Base-by-base conservation (phyloP, 805 yeast genomes). In the Saturnispora zaruensis region DNA sequence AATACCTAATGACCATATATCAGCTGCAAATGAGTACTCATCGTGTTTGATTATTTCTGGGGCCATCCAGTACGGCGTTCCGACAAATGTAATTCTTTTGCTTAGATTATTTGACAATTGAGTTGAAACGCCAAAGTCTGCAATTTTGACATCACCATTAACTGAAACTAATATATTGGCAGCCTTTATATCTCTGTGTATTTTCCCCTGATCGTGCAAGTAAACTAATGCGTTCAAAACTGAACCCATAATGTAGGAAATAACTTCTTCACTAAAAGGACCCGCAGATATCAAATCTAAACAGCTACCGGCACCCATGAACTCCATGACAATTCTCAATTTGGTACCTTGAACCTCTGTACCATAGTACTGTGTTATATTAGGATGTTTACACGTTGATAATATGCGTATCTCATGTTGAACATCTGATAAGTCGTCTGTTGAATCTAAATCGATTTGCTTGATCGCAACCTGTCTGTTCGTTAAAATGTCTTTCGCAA, bases 41-140 rank as follows among this genome's bases (percentile, higher is more conserved):
- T 78, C 75, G 59, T 60, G 71, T 54, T 72, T 59, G 24, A 78
- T 77, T 1, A 78, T 77, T 50, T 78, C 83, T 0, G 83, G 83
- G 1, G 83, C 79, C 82, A 78, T 56, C 81, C 82, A 78, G 57
- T 77, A 77, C 0, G 83, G 82, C 0, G 83, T 78, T 0, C 83
- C 83, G 3, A 78, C 82, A 60, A 77, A 72, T 0, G 83, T 68
- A 62, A 74, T 71, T 42, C 72, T 50, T 51, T 79, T 72, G 16
- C 78, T 72, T 51, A 78, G 67, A 57, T 77, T 73, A 46, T 81
- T 82, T 2, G 81, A 73, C 4, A 67, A 72, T 57, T 82, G 85
- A 0, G 97, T 87, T 1, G 98, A 95, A 9, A 91, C 96, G 1
- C 98, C 98, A 66, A 91, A 91, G 65, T 91, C 99, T 2, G 96